A percentile compares a stretch with the other conserved stretches of the same genome.
phyloP scores from a whole-genome alignment of 768 basidiomycete genomes.

The Hypsizygus marmoreus region DNA sequence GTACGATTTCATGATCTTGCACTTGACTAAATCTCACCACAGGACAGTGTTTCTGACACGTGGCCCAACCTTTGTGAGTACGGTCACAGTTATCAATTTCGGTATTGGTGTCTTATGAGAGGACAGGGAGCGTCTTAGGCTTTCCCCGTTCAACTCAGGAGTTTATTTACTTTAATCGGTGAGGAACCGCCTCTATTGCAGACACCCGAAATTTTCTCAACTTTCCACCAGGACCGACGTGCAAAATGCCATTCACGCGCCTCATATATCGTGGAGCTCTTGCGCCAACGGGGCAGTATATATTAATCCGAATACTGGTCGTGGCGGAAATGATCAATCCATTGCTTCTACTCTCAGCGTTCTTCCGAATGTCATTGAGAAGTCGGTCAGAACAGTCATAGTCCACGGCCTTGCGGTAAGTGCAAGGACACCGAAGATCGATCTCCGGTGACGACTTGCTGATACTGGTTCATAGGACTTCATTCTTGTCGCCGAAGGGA shows the following conservation, averaged over 20 bases:
- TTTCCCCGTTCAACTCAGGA: slow-evolving; percentile 64
- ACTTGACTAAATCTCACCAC: not conserved
- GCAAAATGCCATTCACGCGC: slow-evolving; percentile 63
- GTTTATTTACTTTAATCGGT: slow-evolving; percentile 59
- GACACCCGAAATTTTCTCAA: no score
- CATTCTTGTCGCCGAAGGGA: slow-evolving; percentile 45
- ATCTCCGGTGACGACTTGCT: not conserved
- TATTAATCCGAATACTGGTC: slow-evolving; percentile 40
- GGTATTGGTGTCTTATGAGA: slow-evolving; percentile 25
- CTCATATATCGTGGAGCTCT: slow-evolving; percentile 57
- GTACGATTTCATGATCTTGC: slow-evolving; percentile 25
- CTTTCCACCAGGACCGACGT: slow-evolving; percentile 28
- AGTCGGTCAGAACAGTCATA: slow-evolving; percentile 62
- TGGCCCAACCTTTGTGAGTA: slow-evolving; percentile 47
- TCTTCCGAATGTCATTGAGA: slow-evolving; percentile 70
- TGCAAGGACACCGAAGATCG: slow-evolving; percentile 36
- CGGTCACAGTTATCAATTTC: not conserved
- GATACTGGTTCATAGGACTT: slow-evolving; percentile 31
- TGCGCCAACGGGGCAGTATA: slow-evolving; percentile 59
- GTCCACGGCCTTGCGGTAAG: slow-evolving; percentile 66
- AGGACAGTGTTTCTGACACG: slow-evolving; percentile 50
- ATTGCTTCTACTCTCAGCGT: slow-evolving; percentile 63
- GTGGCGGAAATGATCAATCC: slow-evolving; percentile 48
- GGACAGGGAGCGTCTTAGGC: slow-evolving; percentile 60
- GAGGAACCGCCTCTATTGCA: no score